Evolutionary conservation across 2,329 filamentous ascomycete species (phyloP).

Genomic region (Ascomycota sp.): DNA sequence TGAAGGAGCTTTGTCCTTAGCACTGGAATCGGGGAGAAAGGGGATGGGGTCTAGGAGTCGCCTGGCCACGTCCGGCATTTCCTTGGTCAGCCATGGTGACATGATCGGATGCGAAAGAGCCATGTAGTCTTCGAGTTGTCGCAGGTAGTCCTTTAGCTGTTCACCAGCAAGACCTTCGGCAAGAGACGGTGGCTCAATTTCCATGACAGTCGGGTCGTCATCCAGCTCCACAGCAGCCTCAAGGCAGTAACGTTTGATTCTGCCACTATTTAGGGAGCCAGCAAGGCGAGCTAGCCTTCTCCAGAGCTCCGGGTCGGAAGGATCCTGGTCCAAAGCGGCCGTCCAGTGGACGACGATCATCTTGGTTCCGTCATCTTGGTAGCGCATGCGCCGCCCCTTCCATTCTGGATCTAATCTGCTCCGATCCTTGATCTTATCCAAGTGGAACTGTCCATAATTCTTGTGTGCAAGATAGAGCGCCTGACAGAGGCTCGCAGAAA

Average conservation of each 20-base stretch:
- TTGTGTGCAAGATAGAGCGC: conserved; percentile 89
- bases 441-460: conserved; percentile 76
- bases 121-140: conserved; percentile 31
- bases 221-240: conserved; percentile 48
- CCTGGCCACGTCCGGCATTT: conserved; percentile 28
- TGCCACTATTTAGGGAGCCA: conserved; percentile 32
- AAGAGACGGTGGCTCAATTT: conserved; percentile 41
- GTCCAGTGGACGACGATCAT: conserved; percentile 35
- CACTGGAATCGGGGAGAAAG: conserved; percentile 34
- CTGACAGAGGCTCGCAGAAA: conserved; percentile 65
- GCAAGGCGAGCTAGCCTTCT: conserved; percentile 36
- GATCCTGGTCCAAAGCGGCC: conserved; percentile 40
- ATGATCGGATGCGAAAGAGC: conserved; percentile 40
- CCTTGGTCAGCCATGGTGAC: conserved; percentile 31
- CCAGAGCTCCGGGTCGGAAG: conserved; percentile 48
- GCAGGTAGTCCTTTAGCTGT: conserved; percentile 34
- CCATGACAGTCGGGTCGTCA: conserved; percentile 41
- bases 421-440: conserved; percentile 37
- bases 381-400: conserved; percentile 9
- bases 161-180: conserved; percentile 43
- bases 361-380: conserved; percentile 14
- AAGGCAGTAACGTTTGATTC: conserved; percentile 39
- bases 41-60: conserved; percentile 40
- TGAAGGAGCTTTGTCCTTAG: conserved; percentile 12
- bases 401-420: conserved; percentile 30